Evolutionary conservation across 225 moss, liverwort and hornwort genomes (phyloP).

Genomic region (Straminergon stramineum): DNA sequence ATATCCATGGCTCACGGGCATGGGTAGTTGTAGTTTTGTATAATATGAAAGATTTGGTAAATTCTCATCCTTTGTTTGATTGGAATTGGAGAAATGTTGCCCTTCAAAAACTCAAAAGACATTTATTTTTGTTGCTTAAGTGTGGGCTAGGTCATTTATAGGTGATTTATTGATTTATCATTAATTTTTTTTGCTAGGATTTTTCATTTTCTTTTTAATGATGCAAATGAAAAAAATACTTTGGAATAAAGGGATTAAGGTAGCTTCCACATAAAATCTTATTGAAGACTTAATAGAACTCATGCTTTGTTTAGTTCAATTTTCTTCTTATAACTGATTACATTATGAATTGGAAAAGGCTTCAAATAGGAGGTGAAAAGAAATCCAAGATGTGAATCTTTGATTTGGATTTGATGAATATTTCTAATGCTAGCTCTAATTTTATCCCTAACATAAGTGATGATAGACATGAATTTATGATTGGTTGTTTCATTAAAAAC

Average conservation of each 20-base stretch:
- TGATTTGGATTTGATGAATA: neutral
- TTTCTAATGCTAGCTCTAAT: neutral
- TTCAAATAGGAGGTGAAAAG: neutral
- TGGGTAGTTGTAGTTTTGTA: neutral
- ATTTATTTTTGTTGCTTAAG: fast-evolving
- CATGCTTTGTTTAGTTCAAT: neutral
- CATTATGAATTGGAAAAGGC: neutral
- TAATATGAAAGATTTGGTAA: neutral
- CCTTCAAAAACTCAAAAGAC: neutral
- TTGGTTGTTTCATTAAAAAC: neutral
- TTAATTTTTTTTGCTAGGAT: fast-evolving
- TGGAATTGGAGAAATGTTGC: neutral
- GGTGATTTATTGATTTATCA: too few species aligned
- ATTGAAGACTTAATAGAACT: neutral
- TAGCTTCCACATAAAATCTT: too few species aligned
- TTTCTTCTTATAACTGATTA: fast-evolving
- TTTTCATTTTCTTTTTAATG: too few species aligned
- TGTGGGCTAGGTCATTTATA: too few species aligned
- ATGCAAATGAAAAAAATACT: neutral
- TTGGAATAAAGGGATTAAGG: neutral
- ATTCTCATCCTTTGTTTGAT: fast-evolving
- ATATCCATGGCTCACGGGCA: fast-evolving
- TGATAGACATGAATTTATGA: neutral
- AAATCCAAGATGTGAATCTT: neutral
- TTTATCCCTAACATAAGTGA: neutral